phyloP scores from a whole-genome alignment of 1,284 basidiomycete species.

The Cystobasidiaceae sp. region DNA sequence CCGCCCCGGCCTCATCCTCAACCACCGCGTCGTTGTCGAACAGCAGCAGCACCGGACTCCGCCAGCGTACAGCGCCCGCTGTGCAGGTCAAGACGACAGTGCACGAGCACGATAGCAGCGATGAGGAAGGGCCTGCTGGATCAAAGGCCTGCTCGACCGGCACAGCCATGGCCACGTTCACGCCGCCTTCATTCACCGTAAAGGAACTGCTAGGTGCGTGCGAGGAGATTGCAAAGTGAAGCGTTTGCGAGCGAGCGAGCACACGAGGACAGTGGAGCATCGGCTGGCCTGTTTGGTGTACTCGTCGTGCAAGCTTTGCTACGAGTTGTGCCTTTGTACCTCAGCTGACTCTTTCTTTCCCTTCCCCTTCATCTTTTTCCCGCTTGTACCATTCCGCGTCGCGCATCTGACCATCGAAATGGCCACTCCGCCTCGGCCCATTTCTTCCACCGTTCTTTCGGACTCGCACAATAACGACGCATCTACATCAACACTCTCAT shows the following conservation, averaged over 20 bases:
- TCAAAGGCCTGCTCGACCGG: background rate
- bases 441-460: background rate
- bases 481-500: background rate
- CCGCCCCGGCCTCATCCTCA: constrained; percentile 6
- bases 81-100: constrained; percentile 8
- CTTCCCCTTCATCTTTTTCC: too few relatives aligned
- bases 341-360: too few relatives aligned
- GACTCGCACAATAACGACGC: background rate
- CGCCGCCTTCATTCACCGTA: constrained; percentile 32
- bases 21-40: background rate
- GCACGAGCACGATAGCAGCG: background rate
- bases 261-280: background rate
- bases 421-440: too few relatives aligned
- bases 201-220: constrained; percentile 36
- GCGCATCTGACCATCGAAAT: too few relatives aligned
- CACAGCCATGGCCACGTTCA: constrained; percentile 20
- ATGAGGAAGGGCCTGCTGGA: background rate
- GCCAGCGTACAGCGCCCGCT: background rate
- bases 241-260: background rate
- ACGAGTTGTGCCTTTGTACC: too few relatives aligned
- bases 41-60: background rate
- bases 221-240: background rate
- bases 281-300: background rate
- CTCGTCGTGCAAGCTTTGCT: too few relatives aligned
- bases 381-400: too few relatives aligned